phyloP scores from a whole-genome alignment of 441 rosid species.

The Aleurites moluccanus region DNA sequence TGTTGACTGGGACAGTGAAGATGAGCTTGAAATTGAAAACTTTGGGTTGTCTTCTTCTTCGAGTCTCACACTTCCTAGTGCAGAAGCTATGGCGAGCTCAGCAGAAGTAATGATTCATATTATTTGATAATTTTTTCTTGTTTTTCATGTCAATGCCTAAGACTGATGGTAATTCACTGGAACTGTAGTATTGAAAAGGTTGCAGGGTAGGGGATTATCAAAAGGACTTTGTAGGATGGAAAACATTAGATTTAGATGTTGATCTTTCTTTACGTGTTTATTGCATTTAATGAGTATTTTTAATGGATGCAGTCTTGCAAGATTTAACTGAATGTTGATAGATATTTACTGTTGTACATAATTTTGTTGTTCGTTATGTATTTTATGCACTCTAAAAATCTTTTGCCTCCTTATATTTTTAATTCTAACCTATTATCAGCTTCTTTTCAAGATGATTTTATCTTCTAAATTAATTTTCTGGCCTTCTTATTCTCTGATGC shows the following conservation, averaged over 20 bases:
- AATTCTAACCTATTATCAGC: not conserved
- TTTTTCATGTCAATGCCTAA: not conserved
- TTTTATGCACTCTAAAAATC: not conserved
- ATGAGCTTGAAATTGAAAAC: constrained; percentile 59
- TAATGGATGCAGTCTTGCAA: not conserved
- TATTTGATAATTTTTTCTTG: not conserved
- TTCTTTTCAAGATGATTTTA: not conserved
- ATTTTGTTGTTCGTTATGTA: not conserved
- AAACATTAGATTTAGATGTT: not conserved
- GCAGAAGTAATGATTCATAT: constrained; percentile 30
- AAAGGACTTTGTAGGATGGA: not conserved
- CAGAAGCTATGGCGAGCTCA: constrained; percentile 33
- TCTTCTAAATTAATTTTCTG: not conserved
- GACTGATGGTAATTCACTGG: not conserved
- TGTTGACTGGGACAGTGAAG: constrained; percentile 63
- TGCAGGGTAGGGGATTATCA: not conserved
- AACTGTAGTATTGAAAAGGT: not conserved
- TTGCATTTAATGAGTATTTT: not conserved
- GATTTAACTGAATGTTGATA: not conserved
- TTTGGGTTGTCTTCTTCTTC: constrained; percentile 33
- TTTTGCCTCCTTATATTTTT: not conserved
- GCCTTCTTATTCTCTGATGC: not conserved
- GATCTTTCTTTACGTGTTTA: not conserved
- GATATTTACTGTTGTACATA: not conserved
- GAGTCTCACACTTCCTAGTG: constrained; percentile 29